Evolutionary conservation across 768 basidiomycete genomes (phyloP).

Genomic region (Megacollybia marginata): DNA sequence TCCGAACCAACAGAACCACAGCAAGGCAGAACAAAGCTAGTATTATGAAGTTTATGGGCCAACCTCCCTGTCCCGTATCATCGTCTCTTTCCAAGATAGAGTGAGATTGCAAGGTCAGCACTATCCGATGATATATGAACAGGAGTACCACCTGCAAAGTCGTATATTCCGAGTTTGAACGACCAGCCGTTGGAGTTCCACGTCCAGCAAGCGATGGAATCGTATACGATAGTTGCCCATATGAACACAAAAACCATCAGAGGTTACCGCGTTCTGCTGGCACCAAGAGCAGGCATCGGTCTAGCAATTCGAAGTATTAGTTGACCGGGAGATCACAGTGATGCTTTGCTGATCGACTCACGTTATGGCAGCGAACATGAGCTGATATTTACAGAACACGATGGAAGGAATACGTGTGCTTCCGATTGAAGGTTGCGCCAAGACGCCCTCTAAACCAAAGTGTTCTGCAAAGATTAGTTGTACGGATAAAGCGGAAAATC

Average conservation of each 20-base stretch:
- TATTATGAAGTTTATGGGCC: constrained; percentile 67
- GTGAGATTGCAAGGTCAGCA: constrained; percentile 51
- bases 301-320: constrained; percentile 12
- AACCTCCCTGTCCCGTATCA: constrained; percentile 60
- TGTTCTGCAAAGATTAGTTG: constrained; percentile 28
- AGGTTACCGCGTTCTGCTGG: constrained; percentile 61
- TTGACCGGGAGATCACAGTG: neutral
- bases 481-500: neutral
- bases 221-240: constrained; percentile 65
- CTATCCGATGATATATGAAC: constrained; percentile 66
- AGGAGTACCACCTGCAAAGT: constrained; percentile 65
- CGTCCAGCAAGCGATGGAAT: constrained; percentile 72
- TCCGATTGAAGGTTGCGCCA: constrained; percentile 47
- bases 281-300: constrained; percentile 66
- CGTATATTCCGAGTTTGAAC: constrained; percentile 46
- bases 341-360: constrained; percentile 14
- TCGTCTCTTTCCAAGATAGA: constrained; percentile 57
- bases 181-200: constrained; percentile 60
- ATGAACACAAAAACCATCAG: constrained; percentile 64
- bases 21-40: constrained; percentile 55
- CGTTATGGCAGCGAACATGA: constrained; percentile 29
- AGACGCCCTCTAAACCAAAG: constrained; percentile 61
- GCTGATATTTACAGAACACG: constrained; percentile 56
- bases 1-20: constrained; percentile 65
- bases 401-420: constrained; percentile 46